Base-by-base conservation (phyloP, 805 yeast species). In the Kregervanrija fluxuum region DNA sequence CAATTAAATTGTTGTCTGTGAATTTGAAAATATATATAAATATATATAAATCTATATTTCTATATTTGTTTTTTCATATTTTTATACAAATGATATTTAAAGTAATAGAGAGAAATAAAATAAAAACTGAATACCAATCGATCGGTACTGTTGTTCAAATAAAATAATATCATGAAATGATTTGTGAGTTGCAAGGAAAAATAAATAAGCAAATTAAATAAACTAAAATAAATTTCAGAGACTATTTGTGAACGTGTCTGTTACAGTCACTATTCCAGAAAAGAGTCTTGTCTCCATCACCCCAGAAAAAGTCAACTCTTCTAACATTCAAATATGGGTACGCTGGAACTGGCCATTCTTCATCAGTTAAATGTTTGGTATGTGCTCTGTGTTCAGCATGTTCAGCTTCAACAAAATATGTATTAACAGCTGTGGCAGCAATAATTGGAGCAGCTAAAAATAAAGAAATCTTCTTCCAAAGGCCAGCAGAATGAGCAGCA, bases 211-310 rank as follows among this genome's bases (percentile, higher is more conserved):
- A 22, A 39, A 12, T 32, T 6, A 22, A 39, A 12, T 32, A 32
- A 32, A 33, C 16, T 16, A 32, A 16, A 15, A 14, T 35, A 35
- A 22, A 22, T 22, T 22, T 22, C 28, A 22, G 28, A 22, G 8
- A 22, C 28, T 22, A 22, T 35, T 53, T 45, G 41, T 44, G 73
- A 60, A 84, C 69, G 74, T 86, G 86, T 78, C 95, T 87, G 85
- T 91, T 91, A 64, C 85, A 77, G 60, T 79, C 85, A 43, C 86
- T 75, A 75, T 88, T 88, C 99, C 99, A 93, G 85, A 93, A 93
- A 64, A 84, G 72, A 51, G 98, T 88, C 79, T 86, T 82, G 76
- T 90, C 96, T 66, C 99, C 98, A 65, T 93, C 91, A 64, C 99
- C 99, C 98, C 98, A 93, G 83, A 89, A 91, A 79, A 79, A 91